Evolutionary conservation across 2,329 filamentous ascomycete genomes (phyloP).

Genomic region (Cephalotrichum gorgonifer): DNA sequence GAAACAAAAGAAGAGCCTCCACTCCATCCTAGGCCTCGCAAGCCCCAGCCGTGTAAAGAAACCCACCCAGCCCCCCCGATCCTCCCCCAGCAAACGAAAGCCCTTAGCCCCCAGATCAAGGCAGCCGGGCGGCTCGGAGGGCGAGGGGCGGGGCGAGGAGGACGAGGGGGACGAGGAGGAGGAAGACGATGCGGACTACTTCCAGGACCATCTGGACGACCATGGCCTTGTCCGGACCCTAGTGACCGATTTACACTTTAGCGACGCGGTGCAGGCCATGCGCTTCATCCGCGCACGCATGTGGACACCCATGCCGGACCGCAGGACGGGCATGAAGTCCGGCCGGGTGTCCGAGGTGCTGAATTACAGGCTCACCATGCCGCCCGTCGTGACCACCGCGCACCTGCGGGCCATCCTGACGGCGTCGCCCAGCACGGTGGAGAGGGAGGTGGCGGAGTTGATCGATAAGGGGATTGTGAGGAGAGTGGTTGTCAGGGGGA

Average conservation of each 20-base stretch:
- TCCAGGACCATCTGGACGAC: slow-evolving; percentile 43
- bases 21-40: slow-evolving; percentile 22
- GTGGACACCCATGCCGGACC: slow-evolving; percentile 53
- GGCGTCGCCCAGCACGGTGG: slow-evolving; percentile 50
- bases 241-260: slow-evolving; percentile 42
- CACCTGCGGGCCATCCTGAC: slow-evolving; percentile 54
- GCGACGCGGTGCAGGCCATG: slow-evolving; percentile 56
- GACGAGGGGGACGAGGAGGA: background rate
- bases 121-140: slow-evolving; percentile 15
- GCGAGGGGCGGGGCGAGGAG: slow-evolving; percentile 9
- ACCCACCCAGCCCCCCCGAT: slow-evolving; percentile 9
- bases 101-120: background rate
- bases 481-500: slow-evolving; percentile 48
- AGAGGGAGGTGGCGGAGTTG: slow-evolving; percentile 57
- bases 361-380: slow-evolving; percentile 46
- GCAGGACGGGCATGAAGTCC: slow-evolving; percentile 50
- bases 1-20: slow-evolving; percentile 21
- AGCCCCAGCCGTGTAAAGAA: slow-evolving; percentile 24
- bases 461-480: slow-evolving; percentile 45
- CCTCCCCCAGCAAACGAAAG: slow-evolving; percentile 6
- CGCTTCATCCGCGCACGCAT: slow-evolving; percentile 49
- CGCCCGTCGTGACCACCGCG: slow-evolving; percentile 54
- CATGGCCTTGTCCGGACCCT: slow-evolving; percentile 45
- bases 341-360: slow-evolving; percentile 53
- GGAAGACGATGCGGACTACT: slow-evolving; percentile 16